Conservation (phyloP, 2,329 filamentous ascomycete genomes). For the Pseudocercospora musae region DNA sequence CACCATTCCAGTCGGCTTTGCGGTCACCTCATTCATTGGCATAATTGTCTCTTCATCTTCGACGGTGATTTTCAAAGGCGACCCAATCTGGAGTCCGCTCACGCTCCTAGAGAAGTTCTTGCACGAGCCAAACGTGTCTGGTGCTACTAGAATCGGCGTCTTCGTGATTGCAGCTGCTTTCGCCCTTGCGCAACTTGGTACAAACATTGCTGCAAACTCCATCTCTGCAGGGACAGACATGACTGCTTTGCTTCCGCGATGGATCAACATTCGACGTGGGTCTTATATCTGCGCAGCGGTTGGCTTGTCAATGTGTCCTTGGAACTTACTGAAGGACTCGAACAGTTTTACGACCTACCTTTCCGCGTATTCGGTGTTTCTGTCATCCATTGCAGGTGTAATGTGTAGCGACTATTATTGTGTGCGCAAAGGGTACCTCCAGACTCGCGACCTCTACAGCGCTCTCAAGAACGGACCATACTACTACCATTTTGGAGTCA, state of each 20-base stretch:
- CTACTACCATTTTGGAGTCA: slow-evolving; percentile 68
- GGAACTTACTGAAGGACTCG: slow-evolving; percentile 68
- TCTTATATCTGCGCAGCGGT: slow-evolving; percentile 79
- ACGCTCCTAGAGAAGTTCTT: slow-evolving; percentile 1
- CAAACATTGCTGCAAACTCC: slow-evolving; percentile 55
- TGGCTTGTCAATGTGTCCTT: slow-evolving; percentile 83
- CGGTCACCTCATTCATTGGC: slow-evolving; percentile 67
- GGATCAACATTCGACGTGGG: slow-evolving; percentile 71
- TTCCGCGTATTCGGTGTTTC: slow-evolving; percentile 86
- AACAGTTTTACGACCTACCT: slow-evolving; percentile 92
- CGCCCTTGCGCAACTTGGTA: slow-evolving; percentile 54
- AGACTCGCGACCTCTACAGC: slow-evolving; percentile 75
- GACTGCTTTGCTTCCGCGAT: slow-evolving; percentile 51
- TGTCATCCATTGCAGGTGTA: slow-evolving; percentile 91
- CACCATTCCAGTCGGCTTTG: slow-evolving; percentile 49
- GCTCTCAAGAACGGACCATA: slow-evolving; percentile 66
- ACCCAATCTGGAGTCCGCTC: neutral
- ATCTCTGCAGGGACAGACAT: slow-evolving; percentile 55
- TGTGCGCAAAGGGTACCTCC: slow-evolving; percentile 76
- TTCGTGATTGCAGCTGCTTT: slow-evolving; percentile 48
- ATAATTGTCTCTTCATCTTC: slow-evolving; percentile 46
- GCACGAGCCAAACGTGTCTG: neutral
- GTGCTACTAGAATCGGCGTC: slow-evolving; percentile 45
- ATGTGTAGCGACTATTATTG: slow-evolving; percentile 81
- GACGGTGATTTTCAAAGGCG: slow-evolving; percentile 1